Conservation (phyloP, 495 filamentous ascomycete genomes). For the Aspergillus biplanus region DNA sequence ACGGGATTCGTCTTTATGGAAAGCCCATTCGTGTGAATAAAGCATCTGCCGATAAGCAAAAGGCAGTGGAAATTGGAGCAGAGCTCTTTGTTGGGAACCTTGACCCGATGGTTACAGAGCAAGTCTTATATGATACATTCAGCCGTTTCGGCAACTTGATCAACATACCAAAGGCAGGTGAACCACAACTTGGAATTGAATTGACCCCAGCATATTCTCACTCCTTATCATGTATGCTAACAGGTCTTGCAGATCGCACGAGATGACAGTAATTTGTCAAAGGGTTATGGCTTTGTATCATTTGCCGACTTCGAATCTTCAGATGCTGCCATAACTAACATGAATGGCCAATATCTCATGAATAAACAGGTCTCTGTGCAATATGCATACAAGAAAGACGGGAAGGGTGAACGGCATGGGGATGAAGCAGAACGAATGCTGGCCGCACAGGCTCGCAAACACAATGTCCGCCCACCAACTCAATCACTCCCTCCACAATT, state of each 20-base stretch:
- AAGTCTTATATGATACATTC: conserved; percentile 97
- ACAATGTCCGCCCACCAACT: conserved; percentile 79
- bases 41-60: conserved; percentile 94
- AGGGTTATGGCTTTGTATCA: conserved; percentile 96
- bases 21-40: conserved; percentile 98
- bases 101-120: conserved; percentile 93
- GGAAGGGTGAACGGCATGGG: conserved; percentile 94
- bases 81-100: conserved; percentile 97
- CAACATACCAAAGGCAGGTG: conserved; percentile 73
- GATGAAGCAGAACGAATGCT: conserved; percentile 93
- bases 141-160: conserved; percentile 87
- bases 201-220: conserved; percentile 6
- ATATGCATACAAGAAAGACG: conserved; percentile 99
- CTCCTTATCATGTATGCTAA: conserved; percentile 1
- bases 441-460: conserved; percentile 88
- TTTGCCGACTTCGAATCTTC: conserved; percentile 94
- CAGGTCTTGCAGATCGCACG: conserved; percentile 69
- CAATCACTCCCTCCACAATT: conserved; percentile 59
- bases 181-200: neutral
- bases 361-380: conserved; percentile 95
- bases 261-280: conserved; percentile 87
- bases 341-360: conserved; percentile 97
- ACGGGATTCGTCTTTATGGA: conserved; percentile 88
- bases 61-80: conserved; percentile 91
- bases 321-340: conserved; percentile 86